These are phyloP conservation scores for Gynostemma pentaphyllum DNA, from an alignment of 306 rosid genomes.

Conservation along the genomic window DNA sequence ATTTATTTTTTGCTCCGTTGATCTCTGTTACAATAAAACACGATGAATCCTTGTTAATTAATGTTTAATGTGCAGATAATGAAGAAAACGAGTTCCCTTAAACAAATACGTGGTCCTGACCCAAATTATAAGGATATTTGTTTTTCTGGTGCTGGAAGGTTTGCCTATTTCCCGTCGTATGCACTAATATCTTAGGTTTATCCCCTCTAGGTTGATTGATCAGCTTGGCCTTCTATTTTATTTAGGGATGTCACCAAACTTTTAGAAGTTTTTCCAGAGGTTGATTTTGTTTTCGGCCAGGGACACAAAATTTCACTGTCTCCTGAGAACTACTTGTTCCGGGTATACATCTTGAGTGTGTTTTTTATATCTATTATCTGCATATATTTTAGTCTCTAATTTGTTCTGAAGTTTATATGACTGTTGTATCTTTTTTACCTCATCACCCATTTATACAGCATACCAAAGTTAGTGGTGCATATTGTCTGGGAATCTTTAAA, in stretches of 20 bases:
- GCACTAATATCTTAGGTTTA: not conserved
- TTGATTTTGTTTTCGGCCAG: slow-evolving; percentile 30
- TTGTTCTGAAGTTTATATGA: not conserved
- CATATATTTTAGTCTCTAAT: not conserved
- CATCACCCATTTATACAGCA: slow-evolving; percentile 20
- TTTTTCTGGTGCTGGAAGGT: slow-evolving; percentile 46
- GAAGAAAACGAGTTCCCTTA: slow-evolving; percentile 19
- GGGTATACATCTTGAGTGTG: slow-evolving; percentile 16
- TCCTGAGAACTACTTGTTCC: slow-evolving; percentile 39
- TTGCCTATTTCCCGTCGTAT: slow-evolving; percentile 15
- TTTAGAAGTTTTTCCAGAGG: slow-evolving; percentile 29
- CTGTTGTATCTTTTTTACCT: not conserved
- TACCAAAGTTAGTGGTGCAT: slow-evolving; percentile 36
- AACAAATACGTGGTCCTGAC: slow-evolving; percentile 34
- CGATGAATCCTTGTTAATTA: not conserved
- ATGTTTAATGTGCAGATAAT: slow-evolving; percentile 18
- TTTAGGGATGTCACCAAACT: slow-evolving; percentile 30
- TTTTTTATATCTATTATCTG: not conserved
- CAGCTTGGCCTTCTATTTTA: not conserved
- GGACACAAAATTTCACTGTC: slow-evolving; percentile 26
- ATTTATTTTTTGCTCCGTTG: not conserved
- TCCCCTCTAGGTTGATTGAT: slow-evolving; percentile 3
- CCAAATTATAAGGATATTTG: slow-evolving; percentile 36
- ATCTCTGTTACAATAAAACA: not conserved
- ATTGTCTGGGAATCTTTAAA: slow-evolving; percentile 38